Evolutionary conservation across 129 eudicot genomes (phyloP).

Genomic region (Sambucus nigra): DNA sequence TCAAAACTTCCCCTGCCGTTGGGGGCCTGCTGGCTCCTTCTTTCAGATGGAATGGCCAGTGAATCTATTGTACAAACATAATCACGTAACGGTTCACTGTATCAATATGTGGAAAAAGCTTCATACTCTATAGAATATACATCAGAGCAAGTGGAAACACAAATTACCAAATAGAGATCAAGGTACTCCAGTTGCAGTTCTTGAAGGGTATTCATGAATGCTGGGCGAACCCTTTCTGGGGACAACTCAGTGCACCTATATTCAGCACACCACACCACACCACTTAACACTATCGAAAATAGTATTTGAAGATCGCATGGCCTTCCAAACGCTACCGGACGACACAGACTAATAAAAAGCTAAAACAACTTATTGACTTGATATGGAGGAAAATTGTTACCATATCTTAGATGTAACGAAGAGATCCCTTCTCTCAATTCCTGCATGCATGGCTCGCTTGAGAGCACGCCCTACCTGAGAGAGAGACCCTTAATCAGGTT

Average conservation of each 20-base stretch:
- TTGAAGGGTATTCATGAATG: slow-evolving; percentile 42
- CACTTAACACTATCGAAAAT: neutral
- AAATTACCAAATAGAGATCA: slow-evolving; percentile 57
- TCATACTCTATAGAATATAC: neutral
- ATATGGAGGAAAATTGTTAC: neutral
- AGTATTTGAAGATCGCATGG: neutral
- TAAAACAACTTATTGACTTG: too few relatives aligned
- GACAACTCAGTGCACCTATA: slow-evolving; percentile 10
- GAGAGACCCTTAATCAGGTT: too few relatives aligned
- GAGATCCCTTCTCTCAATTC: slow-evolving; percentile 4
- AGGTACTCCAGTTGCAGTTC: slow-evolving; percentile 62
- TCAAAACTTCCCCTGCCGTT: slow-evolving; percentile 41
- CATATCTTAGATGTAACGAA: slow-evolving; percentile 10
- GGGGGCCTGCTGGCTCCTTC: slow-evolving; percentile 65
- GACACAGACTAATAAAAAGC: neutral
- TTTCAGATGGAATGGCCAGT: slow-evolving; percentile 60
- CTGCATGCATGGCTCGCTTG: neutral
- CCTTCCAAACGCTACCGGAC: neutral
- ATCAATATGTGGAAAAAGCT: neutral
- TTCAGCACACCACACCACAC: neutral
- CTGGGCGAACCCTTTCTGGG: slow-evolving; percentile 50
- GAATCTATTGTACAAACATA: slow-evolving; percentile 29
- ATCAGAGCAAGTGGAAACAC: neutral
- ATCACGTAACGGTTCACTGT: neutral
- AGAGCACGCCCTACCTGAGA: slow-evolving; percentile 2